phyloP scores from a whole-genome alignment of 202 grass and related monocot genomes.

The Zizania palustris region DNA sequence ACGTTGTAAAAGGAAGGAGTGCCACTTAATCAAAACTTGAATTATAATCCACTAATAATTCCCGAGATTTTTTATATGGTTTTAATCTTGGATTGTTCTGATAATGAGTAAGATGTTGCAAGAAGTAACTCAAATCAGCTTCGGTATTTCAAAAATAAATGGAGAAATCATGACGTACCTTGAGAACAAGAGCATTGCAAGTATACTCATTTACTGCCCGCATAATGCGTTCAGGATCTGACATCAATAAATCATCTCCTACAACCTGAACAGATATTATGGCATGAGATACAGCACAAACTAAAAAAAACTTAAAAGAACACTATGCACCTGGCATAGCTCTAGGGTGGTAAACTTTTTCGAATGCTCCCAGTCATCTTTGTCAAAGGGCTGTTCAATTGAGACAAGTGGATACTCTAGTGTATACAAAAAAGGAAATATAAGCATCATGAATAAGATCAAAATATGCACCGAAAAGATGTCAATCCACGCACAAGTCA shows the following conservation, averaged over 20 bases:
- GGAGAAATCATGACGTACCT: conserved; percentile 47
- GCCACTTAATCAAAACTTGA: background rate
- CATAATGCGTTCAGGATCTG: conserved; percentile 83
- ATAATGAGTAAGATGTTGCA: conserved; percentile 9
- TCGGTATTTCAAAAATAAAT: conserved; percentile 1
- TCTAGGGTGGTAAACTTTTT: conserved; percentile 89
- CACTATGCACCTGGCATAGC: conserved; percentile 70
- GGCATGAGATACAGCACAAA: conserved; percentile 37
- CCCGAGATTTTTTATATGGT: conserved; percentile 9
- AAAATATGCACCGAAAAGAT: conserved; percentile 14
- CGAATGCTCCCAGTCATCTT: conserved; percentile 95
- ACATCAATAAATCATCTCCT: conserved; percentile 95
- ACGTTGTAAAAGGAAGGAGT: background rate
- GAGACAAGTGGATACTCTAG: conserved; percentile 95
- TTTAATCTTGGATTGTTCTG: conserved; percentile 7
- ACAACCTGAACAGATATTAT: conserved; percentile 64
- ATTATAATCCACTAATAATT: conserved; percentile 26
- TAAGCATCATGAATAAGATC: conserved; percentile 30
- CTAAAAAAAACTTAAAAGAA: conserved; percentile 25
- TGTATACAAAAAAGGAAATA: conserved; percentile 16
- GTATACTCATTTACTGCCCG: conserved; percentile 85
- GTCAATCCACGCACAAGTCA: conserved; percentile 28
- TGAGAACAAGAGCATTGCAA: conserved; percentile 95
- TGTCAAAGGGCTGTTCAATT: conserved; percentile 93
- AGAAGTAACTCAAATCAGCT: conserved; percentile 27